phyloP scores from a whole-genome alignment of 495 filamentous ascomycete species.

The Hypoxylon fuscum region DNA sequence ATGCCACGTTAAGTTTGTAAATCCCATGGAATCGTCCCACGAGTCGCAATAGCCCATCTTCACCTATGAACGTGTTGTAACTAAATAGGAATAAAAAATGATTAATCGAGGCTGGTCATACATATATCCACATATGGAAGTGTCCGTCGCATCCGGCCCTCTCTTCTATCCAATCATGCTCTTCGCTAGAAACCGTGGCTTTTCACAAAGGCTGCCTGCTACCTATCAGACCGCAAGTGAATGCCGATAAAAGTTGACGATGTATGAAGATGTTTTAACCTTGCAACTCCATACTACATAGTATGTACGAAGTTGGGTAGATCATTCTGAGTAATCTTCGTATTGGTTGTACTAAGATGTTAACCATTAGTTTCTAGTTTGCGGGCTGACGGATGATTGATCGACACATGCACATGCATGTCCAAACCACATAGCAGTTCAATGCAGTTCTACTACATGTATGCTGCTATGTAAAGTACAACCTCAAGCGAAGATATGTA shows the following conservation, averaged over 20 bases:
- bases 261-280: too few relatives aligned
- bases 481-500: conserved; percentile 31
- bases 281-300: too few relatives aligned
- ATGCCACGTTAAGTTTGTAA: conserved; percentile 38
- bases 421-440: conserved; percentile 1
- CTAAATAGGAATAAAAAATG: conserved; percentile 9
- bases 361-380: conserved; percentile 2
- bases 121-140: conserved; percentile 34
- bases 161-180: conserved; percentile 25
- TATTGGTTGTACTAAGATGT: conserved; percentile 14
- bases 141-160: conserved; percentile 35
- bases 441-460: background rate
- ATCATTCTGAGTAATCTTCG: conserved; percentile 17
- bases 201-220: conserved; percentile 17
- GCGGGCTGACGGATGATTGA: conserved; percentile 27
- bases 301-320: conserved; percentile 14
- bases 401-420: conserved; percentile 35
- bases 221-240: conserved; percentile 4
- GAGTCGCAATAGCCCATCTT: conserved; percentile 15
- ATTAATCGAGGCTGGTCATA: conserved; percentile 28
- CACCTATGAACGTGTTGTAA: conserved; percentile 4
- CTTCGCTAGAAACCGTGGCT: conserved; percentile 10
- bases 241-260: background rate
- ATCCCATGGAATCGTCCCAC: conserved; percentile 5
- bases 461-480: conserved; percentile 19